Percentiles rank a stretch among this genome's conserved stretches.
These are phyloP conservation scores for Podospora sp. DNA, from an alignment of 495 filamentous ascomycete genomes.

Conservation along the genomic window DNA sequence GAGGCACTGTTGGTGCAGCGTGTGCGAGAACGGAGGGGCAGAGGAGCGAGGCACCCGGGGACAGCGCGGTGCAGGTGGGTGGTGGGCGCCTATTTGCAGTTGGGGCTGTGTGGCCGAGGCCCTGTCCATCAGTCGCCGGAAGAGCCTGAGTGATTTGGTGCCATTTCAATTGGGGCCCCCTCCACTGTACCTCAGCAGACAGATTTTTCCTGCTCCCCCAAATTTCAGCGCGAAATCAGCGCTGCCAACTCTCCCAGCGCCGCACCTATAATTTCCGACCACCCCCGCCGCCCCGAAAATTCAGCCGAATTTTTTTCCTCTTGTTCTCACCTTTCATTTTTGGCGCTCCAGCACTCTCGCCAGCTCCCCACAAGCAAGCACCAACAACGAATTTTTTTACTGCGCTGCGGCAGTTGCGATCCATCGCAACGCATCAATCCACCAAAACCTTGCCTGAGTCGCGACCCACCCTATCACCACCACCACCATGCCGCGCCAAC, in stretches of 20 bases:
- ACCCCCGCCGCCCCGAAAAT: constrained; percentile 37
- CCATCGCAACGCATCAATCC: constrained; percentile 22
- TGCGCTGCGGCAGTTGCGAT: constrained; percentile 25
- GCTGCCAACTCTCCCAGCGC: constrained; percentile 28
- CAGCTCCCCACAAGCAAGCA: constrained; percentile 27
- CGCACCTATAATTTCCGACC: constrained; percentile 38
- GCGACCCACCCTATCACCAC: constrained; percentile 18
- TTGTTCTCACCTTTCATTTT: constrained; percentile 39
- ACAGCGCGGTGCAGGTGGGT: constrained; percentile 4
- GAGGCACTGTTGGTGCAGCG: constrained; percentile 24
- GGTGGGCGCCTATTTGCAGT: constrained; percentile 25
- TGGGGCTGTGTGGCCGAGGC: constrained; percentile 17
- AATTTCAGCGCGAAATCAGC: constrained; percentile 38
- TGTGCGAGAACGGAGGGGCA: constrained; percentile 23
- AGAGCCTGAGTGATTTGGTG: constrained; percentile 20
- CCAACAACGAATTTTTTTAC: constrained; percentile 23
- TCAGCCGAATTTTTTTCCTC: constrained; percentile 37
- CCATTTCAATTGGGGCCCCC: constrained; percentile 25
- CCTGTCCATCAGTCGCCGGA: constrained; percentile 4
- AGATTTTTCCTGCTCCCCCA: constrained; percentile 32
- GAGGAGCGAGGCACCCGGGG: constrained; percentile 1
- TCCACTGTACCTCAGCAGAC: constrained; percentile 27
- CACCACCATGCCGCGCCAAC: constrained; percentile 40
- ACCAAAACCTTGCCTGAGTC: constrained; percentile 11
- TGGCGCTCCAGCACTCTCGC: constrained; percentile 30